Base-by-base conservation (phyloP, 2,329 filamentous ascomycete genomes). In the Microascus cirrosus region DNA sequence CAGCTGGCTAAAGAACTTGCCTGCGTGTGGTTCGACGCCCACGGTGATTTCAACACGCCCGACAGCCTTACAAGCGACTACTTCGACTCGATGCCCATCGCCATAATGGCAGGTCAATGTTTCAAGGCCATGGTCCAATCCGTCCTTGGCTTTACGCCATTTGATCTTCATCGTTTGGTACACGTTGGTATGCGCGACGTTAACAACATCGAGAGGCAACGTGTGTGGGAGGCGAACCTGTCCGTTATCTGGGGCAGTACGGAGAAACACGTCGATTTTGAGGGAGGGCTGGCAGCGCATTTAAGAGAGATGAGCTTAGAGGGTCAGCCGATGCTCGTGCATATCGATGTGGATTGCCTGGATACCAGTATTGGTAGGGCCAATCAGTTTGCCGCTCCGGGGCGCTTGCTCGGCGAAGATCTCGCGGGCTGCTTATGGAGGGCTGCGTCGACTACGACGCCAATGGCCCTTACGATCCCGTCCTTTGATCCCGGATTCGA, bases 1-100 rank as follows among this genome's bases (percentile, higher is more conserved):
- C 22, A 60, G 15, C 25, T 59, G 0, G 58, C 58, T n/a, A 36
- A 58, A 5, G 62, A 66, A 15, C 62, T 71, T 1, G 63, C 62
- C 0, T 73, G 69, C 45, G 62, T 75, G 12, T 75, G 72, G 64
- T 74, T 76, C 54, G 73, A 76, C 53, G 73, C 72, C 2, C 73
- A 76, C 53, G 72, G 74, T 55, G 73, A 76, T 58, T 67, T 72
- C 54, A 63, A 65, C 45, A 70, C 69, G 0, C 65, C 63, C 3
- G 64, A 67, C 20, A 61, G 55, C 12, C 45, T 67, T 20, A 34
- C 51, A 8, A 66, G 65, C 25, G 64, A 64, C 2, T 67, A 66
- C 56, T 60, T 67, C n/a, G 65, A 67, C 56, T 66, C 65, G 1
- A 66, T 67, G 64, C 56, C 61, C n/a, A 62, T 67, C 7, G 64